Percentiles rank a stretch among this genome's conserved stretches.
These are phyloP conservation scores for Cercospora sp. DNA, from an alignment of 2,329 filamentous ascomycete species.

Conservation along the genomic window DNA sequence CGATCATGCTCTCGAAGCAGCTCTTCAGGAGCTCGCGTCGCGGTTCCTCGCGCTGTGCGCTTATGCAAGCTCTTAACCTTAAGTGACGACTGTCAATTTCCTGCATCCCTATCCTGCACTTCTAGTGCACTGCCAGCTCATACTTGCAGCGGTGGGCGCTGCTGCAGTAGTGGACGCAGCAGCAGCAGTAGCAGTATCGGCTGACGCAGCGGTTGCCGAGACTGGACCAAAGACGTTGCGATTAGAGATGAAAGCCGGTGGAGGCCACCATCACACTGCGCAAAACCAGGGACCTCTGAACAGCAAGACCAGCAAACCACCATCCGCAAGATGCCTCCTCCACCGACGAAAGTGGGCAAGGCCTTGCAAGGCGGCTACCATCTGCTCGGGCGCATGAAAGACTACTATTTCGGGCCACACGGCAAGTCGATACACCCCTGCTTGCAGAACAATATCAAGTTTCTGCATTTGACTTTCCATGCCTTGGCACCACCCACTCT, in stretches of 20 bases:
- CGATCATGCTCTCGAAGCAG: neutral
- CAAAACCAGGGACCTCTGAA: neutral
- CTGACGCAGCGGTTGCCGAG: neutral
- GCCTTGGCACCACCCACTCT: slow-evolving; percentile 1
- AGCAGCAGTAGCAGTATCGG: neutral
- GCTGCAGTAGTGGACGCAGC: neutral
- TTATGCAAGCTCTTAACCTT: slow-evolving; percentile 12
- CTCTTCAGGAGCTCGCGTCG: slow-evolving; percentile 6
- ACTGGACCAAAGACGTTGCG: neutral
- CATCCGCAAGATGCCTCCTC: slow-evolving; percentile 8
- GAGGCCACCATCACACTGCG: neutral
- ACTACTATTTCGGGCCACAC: slow-evolving; percentile 21
- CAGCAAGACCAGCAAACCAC: neutral
- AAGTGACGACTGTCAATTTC: slow-evolving; percentile 3
- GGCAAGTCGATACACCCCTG: slow-evolving; percentile 10
- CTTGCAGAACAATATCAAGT: slow-evolving; percentile 12
- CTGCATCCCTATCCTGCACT: neutral
- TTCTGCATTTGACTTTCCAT: slow-evolving; percentile 3
- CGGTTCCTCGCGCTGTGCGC: neutral
- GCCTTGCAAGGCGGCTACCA: slow-evolving; percentile 18
- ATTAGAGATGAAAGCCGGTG: neutral
- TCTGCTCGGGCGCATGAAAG: slow-evolving; percentile 19
- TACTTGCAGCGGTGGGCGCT: neutral
- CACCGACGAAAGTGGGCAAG: slow-evolving; percentile 17
- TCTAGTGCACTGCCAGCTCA: neutral